Percentiles rank a stretch among this genome's conserved stretches.
These are phyloP conservation scores for Xerocomus tenax DNA, from an alignment of 1,284 basidiomycete species.

Conservation along the genomic window DNA sequence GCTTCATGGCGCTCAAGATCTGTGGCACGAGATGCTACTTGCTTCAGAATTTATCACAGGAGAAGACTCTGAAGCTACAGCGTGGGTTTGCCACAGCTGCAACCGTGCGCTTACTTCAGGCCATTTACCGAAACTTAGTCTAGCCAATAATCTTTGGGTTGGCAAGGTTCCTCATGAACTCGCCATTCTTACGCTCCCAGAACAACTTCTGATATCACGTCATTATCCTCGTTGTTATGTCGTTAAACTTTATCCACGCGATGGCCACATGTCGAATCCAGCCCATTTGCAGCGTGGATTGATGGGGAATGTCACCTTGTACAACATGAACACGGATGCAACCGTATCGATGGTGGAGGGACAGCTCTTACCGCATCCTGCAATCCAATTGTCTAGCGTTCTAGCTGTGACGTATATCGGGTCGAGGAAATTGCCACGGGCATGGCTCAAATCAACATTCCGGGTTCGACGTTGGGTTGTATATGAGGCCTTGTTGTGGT, in stretches of 20 bases:
- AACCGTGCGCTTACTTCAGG: neutral
- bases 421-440: neutral
- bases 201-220: neutral
- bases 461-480: neutral
- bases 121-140: neutral
- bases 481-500: neutral
- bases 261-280: neutral
- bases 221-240: neutral
- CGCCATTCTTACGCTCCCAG: neutral
- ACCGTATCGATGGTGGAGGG: neutral
- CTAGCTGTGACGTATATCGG: neutral
- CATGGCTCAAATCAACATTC: neutral
- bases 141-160: neutral
- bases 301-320: neutral
- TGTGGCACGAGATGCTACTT: neutral
- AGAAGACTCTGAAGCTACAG: neutral
- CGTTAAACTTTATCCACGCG: neutral
- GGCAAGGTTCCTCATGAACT: neutral
- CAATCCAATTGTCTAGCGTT: neutral
- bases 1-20: neutral
- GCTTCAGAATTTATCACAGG: neutral
- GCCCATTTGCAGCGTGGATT: neutral
- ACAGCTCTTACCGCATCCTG: neutral
- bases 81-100: neutral
- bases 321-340: neutral